Evolutionary conservation across 169 alveolate species (phyloP).

Genomic region (Plasmodium adleri): DNA sequence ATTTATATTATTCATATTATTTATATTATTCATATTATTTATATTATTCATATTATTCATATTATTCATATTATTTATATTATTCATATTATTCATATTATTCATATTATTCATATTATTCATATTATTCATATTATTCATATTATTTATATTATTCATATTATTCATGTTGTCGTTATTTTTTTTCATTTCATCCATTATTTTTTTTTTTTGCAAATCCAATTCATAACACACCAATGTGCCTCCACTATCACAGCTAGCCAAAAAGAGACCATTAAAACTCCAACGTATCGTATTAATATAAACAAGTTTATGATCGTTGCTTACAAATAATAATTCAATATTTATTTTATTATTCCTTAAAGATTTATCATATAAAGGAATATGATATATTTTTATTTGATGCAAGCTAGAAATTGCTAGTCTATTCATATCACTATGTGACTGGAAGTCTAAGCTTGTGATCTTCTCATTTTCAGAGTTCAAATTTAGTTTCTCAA

Average conservation of each 20-base stretch:
- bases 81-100: too few relatives aligned
- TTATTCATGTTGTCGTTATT: background rate
- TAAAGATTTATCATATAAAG: background rate
- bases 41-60: too few relatives aligned
- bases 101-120: too few relatives aligned
- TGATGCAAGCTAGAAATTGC: conserved; percentile 73
- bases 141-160: too few relatives aligned
- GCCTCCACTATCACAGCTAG: conserved; percentile 75
- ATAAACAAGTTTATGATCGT: conserved; percentile 64
- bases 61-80: too few relatives aligned
- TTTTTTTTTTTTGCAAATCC: conserved; percentile 28
- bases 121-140: too few relatives aligned
- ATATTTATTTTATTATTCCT: conserved; percentile 22
- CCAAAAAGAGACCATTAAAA: conserved; percentile 62
- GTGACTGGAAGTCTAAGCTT: conserved; percentile 62
- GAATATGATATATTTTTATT: conserved; percentile 48
- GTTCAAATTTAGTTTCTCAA: conserved; percentile 39
- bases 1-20: background rate
- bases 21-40: too few relatives aligned
- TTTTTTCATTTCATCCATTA: conserved; percentile 11
- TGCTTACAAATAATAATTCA: conserved; percentile 47
- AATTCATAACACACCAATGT: conserved; percentile 65
- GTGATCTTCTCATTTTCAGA: conserved; percentile 68
- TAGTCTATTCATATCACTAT: conserved; percentile 13
- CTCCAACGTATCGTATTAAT: conserved; percentile 75